Evolutionary conservation across 164 flowering plant species (phyloP), one percentile per base, ranked within the genome.

Genomic region (Magnolia officinalis): DNA sequence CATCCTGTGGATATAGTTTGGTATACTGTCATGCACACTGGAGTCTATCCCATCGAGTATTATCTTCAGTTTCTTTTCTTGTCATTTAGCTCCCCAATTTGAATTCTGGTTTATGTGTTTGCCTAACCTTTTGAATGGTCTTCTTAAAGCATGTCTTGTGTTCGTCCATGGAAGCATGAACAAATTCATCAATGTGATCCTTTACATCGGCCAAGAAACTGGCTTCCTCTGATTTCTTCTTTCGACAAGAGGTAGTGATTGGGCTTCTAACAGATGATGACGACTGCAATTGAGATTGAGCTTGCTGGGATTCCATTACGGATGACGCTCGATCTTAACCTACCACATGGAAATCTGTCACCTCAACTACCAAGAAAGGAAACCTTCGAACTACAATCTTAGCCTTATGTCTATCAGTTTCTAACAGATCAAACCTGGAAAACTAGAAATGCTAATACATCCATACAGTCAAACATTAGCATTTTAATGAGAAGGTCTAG

Each of bases 101-200:
- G 37, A 20, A 19, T 52, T 13, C 21, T 59, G 55, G 67, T 8
- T 21, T 49, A 63, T 16, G 65, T 19, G 8, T 26, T 76, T 20
- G 50, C 59, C 68, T 16, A 61, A 92, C 99, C 97, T 94, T 94
- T 73, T 88, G 76, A 31, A 94, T 83, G 31, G 98, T 94, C 80
- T 96, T 96, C 82, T 88, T 85, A 75, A 94, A 96, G 83, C 99
- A 94, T 76, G 86, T 80, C 73, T 86, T 88, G 86, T 96, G 98
- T 80, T 96, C 99, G 20, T 93, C 97, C 96, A 91, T 86, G 8
- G 96, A 96, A 74, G 99, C 97, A 81, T 89, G 78, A 69, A 96
- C 75, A 76, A 94, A 96, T 82, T 96, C 99, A 79, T 94, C 98
- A 73, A 94, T 86, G 82, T 94, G 98, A 79, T 92, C 98, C 84